phyloP scores from a whole-genome alignment of 2,329 filamentous ascomycete species.

The Neonectria faginata region DNA sequence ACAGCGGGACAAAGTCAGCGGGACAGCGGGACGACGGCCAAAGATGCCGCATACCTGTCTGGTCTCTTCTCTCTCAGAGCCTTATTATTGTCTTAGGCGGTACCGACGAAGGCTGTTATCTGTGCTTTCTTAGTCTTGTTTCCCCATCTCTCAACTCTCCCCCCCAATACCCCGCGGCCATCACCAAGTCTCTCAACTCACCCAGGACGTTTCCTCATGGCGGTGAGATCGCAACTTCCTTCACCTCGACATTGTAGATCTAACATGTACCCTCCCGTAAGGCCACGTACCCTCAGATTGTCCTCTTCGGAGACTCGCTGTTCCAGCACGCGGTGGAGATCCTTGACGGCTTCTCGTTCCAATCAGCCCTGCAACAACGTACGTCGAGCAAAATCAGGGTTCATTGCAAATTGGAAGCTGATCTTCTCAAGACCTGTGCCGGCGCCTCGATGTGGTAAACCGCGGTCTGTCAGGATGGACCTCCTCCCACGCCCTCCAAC shows the following conservation, averaged over 20 bases:
- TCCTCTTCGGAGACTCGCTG: constrained; percentile 93
- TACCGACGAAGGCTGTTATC: constrained; percentile 15
- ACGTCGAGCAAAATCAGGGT: constrained; percentile 45
- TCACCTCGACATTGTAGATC: background rate
- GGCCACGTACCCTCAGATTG: constrained; percentile 75
- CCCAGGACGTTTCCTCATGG: constrained; percentile 29
- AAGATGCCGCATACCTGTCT: constrained; percentile 27
- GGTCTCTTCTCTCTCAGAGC: constrained; percentile 10
- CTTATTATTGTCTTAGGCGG: constrained; percentile 27
- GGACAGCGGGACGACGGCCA: constrained; percentile 21
- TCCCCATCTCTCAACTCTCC: background rate
- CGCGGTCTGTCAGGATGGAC: constrained; percentile 90
- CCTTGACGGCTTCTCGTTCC: constrained; percentile 78
- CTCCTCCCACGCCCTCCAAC: constrained; percentile 76
- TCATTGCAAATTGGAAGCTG: background rate
- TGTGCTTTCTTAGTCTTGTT: constrained; percentile 12
- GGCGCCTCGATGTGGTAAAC: constrained; percentile 88
- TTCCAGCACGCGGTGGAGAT: constrained; percentile 75
- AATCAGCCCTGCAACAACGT: constrained; percentile 78
- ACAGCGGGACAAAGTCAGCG: constrained; percentile 34
- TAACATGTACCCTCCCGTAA: constrained; percentile 38
- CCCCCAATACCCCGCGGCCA: constrained; percentile 19
- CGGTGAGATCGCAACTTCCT: constrained; percentile 33
- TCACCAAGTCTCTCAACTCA: background rate
- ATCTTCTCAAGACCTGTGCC: constrained; percentile 70